A percentile compares a stretch with the other conserved stretches of the same genome.
These are phyloP conservation scores for Ambrosiella xylebori DNA, from an alignment of 2,329 filamentous ascomycete species.

Conservation along the genomic window DNA sequence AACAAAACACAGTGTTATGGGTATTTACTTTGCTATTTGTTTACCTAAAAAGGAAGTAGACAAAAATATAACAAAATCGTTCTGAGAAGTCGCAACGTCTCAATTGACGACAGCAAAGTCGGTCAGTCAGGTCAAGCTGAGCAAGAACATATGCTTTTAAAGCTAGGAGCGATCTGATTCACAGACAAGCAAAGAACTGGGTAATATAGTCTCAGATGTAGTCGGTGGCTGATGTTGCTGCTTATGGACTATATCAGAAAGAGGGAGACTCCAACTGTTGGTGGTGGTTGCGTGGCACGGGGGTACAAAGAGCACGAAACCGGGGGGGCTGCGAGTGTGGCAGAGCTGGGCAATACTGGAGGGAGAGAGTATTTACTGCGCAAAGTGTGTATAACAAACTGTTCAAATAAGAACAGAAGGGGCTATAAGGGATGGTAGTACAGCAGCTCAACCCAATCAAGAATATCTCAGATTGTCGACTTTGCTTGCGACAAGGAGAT, in stretches of 20 bases:
- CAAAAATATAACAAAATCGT: neutral
- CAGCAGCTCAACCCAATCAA: neutral
- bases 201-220: neutral
- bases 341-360: neutral
- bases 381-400: neutral
- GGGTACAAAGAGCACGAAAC: neutral
- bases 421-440: neutral
- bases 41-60: neutral
- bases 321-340: slow-evolving; percentile 3
- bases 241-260: neutral
- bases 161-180: neutral
- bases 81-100: neutral
- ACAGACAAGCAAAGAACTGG: neutral
- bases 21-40: neutral
- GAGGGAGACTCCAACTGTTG: neutral
- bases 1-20: neutral
- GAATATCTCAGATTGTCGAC: neutral
- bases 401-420: neutral
- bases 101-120: neutral
- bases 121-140: neutral
- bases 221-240: neutral
- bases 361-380: neutral
- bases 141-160: neutral
- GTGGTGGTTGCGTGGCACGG: slow-evolving; percentile 3
- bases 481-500: neutral